Percentiles rank a stretch among this genome's conserved stretches.
Conservation (phyloP, 2,329 filamentous ascomycete genomes). For the Aspergillus sp. region DNA sequence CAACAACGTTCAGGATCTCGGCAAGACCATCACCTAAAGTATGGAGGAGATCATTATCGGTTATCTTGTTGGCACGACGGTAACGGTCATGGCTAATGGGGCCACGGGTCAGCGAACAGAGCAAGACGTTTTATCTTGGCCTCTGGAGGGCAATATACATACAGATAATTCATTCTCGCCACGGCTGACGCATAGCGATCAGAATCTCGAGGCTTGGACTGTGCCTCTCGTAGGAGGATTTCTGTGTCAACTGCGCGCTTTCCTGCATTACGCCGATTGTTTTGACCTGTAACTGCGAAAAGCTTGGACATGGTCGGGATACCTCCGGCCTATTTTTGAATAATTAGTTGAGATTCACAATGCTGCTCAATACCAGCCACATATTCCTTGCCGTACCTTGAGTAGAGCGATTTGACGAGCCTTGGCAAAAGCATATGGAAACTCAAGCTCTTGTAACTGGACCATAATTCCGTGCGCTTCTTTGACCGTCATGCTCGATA, state of each 20-base stretch:
- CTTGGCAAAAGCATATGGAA: slow-evolving; percentile 23
- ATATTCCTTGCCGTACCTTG: slow-evolving; percentile 13
- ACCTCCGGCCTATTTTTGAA: slow-evolving; percentile 35
- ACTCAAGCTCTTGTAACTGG: slow-evolving; percentile 26
- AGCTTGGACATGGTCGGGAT: slow-evolving; percentile 45
- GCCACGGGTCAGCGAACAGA: no score
- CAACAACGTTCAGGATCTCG: slow-evolving; percentile 56
- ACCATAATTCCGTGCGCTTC: slow-evolving; percentile 23
- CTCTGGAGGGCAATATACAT: no score
- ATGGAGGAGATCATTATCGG: slow-evolving; percentile 53
- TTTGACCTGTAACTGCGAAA: slow-evolving; percentile 41
- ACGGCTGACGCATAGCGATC: slow-evolving; percentile 41
- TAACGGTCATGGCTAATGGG: slow-evolving; percentile 40
- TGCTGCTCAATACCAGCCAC: background rate
- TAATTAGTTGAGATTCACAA: background rate
- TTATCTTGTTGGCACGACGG: slow-evolving; percentile 47
- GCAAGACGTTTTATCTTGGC: no score
- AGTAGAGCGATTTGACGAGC: slow-evolving; percentile 19
- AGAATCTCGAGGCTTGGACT: slow-evolving; percentile 28
- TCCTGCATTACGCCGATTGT: slow-evolving; percentile 35
- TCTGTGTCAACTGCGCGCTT: slow-evolving; percentile 46
- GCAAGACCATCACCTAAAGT: slow-evolving; percentile 53
- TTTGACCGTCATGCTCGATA: slow-evolving; percentile 26
- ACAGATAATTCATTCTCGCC: slow-evolving; percentile 53
- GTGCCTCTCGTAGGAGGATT: slow-evolving; percentile 39